phyloP scores from a whole-genome alignment of 257 asterid genomes.

The Linaria vulgaris region DNA sequence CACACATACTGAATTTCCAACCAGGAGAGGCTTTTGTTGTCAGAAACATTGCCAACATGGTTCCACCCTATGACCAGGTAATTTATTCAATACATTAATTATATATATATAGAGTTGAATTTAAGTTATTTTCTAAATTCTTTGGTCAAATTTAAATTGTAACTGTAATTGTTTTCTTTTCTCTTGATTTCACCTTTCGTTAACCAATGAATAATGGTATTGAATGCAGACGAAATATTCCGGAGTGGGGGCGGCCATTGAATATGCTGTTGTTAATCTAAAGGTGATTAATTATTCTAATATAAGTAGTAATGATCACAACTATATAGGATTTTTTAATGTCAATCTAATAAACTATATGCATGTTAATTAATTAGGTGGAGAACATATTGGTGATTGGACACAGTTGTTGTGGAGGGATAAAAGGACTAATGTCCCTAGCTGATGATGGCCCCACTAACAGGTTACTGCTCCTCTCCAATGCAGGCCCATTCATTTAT shows the following conservation, averaged over 20 bases:
- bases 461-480: conserved; percentile 42
- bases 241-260: conserved; percentile 89
- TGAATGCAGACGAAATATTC: conserved; percentile 70
- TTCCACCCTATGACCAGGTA: conserved; percentile 57
- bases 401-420: conserved; percentile 95
- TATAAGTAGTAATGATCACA: no score
- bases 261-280: conserved; percentile 76
- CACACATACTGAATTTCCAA: conserved; percentile 50
- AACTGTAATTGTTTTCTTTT: no score
- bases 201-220: neutral
- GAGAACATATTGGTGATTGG: conserved; percentile 85
- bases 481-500: no score
- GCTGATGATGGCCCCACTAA: conserved; percentile 76
- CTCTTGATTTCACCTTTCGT: neutral
- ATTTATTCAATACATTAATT: neutral
- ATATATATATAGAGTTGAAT: neutral
- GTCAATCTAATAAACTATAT: neutral
- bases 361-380: conserved; percentile 40
- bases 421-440: conserved; percentile 83
- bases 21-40: conserved; percentile 67
- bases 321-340: neutral
- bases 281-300: conserved; percentile 72
- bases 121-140: neutral
- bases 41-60: conserved; percentile 64
- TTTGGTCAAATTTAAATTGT: neutral